These are phyloP conservation scores for Hericium rajendrae DNA, from an alignment of 768 basidiomycete genomes.

Conservation along the genomic window DNA sequence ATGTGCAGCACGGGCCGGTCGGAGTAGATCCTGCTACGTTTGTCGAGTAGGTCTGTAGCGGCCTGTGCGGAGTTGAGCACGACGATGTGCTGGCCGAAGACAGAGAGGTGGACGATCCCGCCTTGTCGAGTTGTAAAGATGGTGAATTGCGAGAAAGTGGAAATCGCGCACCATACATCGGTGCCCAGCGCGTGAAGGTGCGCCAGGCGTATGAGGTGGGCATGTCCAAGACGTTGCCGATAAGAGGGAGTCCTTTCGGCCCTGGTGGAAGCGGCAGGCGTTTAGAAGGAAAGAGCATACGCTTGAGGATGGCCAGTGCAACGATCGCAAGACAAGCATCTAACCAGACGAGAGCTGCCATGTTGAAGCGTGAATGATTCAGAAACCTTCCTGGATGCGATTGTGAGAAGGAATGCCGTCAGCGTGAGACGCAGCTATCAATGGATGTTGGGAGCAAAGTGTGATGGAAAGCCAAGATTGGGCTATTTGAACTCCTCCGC, in stretches of 20 bases:
- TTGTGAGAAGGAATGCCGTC: too few relatives aligned
- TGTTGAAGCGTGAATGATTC: too few relatives aligned
- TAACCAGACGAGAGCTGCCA: too few relatives aligned
- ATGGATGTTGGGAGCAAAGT: too few relatives aligned
- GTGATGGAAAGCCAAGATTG: too few relatives aligned
- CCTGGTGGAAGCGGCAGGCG: background rate
- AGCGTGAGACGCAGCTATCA: too few relatives aligned
- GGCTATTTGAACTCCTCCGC: too few relatives aligned
- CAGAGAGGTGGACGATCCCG: constrained; percentile 10
- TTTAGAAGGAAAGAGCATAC: background rate
- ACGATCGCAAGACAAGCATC: too few relatives aligned
- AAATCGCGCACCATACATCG: background rate
- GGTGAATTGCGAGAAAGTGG: background rate
- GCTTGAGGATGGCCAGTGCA: too few relatives aligned
- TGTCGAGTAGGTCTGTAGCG: constrained; percentile 14
- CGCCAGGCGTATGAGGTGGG: background rate
- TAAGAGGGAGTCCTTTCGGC: background rate
- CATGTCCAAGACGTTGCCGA: background rate
- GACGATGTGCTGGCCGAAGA: constrained; percentile 5
- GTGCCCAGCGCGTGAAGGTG: background rate
- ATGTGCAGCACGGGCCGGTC: constrained; percentile 7
- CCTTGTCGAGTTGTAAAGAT: background rate
- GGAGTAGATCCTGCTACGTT: constrained; percentile 12
- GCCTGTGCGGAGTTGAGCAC: constrained; percentile 12
- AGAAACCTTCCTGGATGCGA: too few relatives aligned